Evolutionary conservation across 2,329 filamentous ascomycete genomes (phyloP).

Genomic region (Dothistroma pini): DNA sequence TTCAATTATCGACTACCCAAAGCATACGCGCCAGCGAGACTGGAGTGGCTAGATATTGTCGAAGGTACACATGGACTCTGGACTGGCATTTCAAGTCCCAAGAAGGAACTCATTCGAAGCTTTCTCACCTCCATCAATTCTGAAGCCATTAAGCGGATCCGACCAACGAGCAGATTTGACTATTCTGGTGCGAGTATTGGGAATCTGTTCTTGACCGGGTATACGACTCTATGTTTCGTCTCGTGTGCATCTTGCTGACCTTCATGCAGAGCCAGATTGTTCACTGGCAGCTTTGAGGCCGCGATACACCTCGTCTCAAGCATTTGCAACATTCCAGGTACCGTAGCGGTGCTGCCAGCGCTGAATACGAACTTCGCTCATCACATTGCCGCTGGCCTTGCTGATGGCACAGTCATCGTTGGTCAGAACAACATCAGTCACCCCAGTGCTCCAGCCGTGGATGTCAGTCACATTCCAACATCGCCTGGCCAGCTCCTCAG

Average conservation of each 20-base stretch:
- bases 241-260: constrained; percentile 44
- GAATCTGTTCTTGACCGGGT: constrained; percentile 50
- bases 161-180: constrained; percentile 48
- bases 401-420: constrained; percentile 72
- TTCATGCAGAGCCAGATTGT: constrained; percentile 69
- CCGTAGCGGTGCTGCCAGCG: constrained; percentile 76
- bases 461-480: constrained; percentile 24
- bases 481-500: constrained; percentile 26
- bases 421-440: constrained; percentile 94
- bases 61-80: constrained; percentile 77
- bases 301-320: constrained; percentile 86
- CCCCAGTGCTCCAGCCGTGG: constrained; percentile 58
- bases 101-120: constrained; percentile 51
- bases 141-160: constrained; percentile 47
- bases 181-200: constrained; percentile 50
- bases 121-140: constrained; percentile 50
- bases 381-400: constrained; percentile 82
- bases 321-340: constrained; percentile 76
- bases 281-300: constrained; percentile 87
- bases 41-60: constrained; percentile 85
- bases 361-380: constrained; percentile 95
- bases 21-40: constrained; percentile 57
- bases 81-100: constrained; percentile 50
- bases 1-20: constrained; percentile 82
- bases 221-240: constrained; percentile 27